phyloP scores from a whole-genome alignment of 2,329 filamentous ascomycete genomes.

The Sclerotinia subarctica region DNA sequence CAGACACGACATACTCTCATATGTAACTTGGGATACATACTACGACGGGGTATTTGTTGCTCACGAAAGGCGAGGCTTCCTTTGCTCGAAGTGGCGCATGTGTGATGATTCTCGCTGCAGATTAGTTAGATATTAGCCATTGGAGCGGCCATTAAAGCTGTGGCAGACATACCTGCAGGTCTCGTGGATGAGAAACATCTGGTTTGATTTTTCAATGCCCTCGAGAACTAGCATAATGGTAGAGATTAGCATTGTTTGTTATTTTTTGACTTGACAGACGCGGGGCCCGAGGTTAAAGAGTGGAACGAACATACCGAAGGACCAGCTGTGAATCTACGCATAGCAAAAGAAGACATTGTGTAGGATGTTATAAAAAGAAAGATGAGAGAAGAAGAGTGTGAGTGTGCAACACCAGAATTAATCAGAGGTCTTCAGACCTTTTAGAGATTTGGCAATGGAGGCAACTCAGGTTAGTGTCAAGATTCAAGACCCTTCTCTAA shows the following conservation, averaged over 20 bases:
- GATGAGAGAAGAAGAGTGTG: conserved; percentile 25
- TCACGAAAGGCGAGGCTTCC: conserved; percentile 84
- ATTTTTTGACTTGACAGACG: conserved; percentile 12
- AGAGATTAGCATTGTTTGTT: conserved; percentile 29
- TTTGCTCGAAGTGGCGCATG: conserved; percentile 85
- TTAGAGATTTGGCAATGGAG: conserved; percentile 8
- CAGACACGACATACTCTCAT: conserved; percentile 20
- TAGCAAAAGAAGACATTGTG: conserved; percentile 63
- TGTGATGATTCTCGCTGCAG: conserved; percentile 75
- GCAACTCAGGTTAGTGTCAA: conserved; percentile 14
- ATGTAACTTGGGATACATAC: conserved; percentile 45
- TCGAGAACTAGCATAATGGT: conserved; percentile 35
- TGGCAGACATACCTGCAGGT: conserved; percentile 61
- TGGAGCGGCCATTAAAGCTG: neutral
- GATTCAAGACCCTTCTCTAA: conserved; percentile 6
- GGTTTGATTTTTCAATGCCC: conserved; percentile 54
- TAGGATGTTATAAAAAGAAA: conserved; percentile 20
- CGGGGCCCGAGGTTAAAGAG: conserved; percentile 21
- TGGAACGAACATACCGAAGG: conserved; percentile 53
- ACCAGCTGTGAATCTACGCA: conserved; percentile 57
- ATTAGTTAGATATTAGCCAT: conserved; percentile 25
- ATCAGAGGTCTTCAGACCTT: conserved; percentile 6
- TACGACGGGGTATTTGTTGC: conserved; percentile 90
- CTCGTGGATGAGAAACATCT: conserved; percentile 86
- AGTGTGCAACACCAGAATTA: conserved; percentile 10